Percentiles rank a stretch among this genome's conserved stretches.
Conservation (phyloP, 2,329 filamentous ascomycete genomes). For the Penicillium italicum region DNA sequence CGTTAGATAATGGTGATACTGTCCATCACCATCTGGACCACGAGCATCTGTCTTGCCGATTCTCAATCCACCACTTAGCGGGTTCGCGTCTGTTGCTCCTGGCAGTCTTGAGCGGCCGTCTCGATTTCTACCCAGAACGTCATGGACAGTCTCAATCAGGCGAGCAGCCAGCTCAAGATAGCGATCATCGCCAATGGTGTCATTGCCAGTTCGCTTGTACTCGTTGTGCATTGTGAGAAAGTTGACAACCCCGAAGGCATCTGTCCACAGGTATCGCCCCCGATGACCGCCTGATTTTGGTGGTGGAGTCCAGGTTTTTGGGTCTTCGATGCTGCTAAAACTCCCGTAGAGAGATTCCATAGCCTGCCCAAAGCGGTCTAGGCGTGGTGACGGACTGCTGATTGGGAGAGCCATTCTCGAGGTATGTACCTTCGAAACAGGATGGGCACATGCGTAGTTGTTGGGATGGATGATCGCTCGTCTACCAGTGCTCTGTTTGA, state of each 20-base stretch:
- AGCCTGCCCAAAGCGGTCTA: conserved; percentile 34
- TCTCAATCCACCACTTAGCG: conserved; percentile 54
- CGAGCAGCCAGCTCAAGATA: conserved; percentile 51
- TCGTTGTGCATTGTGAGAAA: conserved; percentile 54
- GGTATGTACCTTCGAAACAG: not conserved
- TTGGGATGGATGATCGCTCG: not conserved
- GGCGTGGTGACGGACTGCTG: conserved; percentile 22
- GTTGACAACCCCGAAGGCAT: conserved; percentile 59
- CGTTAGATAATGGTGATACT: conserved; percentile 61
- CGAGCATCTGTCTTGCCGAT: conserved; percentile 54
- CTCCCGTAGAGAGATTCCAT: conserved; percentile 43
- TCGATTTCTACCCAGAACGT: conserved; percentile 51
- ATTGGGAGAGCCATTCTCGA: conserved; percentile 19
- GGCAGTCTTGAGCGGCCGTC: conserved; percentile 48
- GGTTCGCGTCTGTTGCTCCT: conserved; percentile 51
- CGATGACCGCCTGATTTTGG: conserved; percentile 52
- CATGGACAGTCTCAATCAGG: conserved; percentile 52
- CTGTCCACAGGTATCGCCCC: conserved; percentile 61
- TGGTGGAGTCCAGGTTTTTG: conserved; percentile 48
- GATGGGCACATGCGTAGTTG: not conserved
- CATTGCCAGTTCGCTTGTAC: conserved; percentile 16
- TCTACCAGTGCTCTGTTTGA: not conserved
- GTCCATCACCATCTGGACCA: conserved; percentile 55
- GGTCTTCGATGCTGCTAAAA: conserved; percentile 31
- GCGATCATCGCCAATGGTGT: conserved; percentile 24